phyloP scores from a whole-genome alignment of 768 basidiomycete genomes.

The Amanita phalloides region DNA sequence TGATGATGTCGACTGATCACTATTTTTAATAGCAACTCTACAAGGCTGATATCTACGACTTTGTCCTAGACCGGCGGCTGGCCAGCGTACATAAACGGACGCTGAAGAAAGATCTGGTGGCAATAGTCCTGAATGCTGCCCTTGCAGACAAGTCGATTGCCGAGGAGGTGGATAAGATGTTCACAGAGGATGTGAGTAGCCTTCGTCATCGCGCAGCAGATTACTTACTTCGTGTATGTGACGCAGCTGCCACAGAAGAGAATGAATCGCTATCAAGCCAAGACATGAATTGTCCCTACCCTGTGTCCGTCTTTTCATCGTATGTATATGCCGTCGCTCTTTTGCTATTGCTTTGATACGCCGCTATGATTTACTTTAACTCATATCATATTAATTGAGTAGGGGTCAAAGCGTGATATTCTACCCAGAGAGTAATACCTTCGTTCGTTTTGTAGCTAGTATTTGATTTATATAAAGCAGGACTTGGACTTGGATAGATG shows the following conservation, averaged over 20 bases:
- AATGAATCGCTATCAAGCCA: not conserved
- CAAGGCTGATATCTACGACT: conserved; percentile 1
- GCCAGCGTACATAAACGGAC: conserved; percentile 1
- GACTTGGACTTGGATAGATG: not conserved
- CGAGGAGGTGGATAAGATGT: not conserved
- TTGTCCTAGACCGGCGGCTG: not conserved
- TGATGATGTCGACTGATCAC: not conserved
- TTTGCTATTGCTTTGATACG: not conserved
- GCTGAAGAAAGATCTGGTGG: conserved; percentile 1
- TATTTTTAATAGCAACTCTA: not conserved
- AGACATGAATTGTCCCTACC: not conserved
- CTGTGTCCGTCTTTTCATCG: not conserved
- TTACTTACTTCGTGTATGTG: not conserved
- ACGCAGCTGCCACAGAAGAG: not conserved
- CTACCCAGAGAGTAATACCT: not conserved
- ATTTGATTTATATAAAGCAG: not conserved
- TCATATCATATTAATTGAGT: not conserved
- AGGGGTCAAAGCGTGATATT: not conserved
- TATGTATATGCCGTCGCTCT: not conserved
- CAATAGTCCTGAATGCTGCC: not conserved
- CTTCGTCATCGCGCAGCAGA: not conserved
- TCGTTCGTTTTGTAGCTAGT: not conserved
- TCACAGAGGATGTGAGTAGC: not conserved
- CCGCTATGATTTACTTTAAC: not conserved
- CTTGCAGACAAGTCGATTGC: conserved; percentile 1